Conservation (phyloP, 1,284 basidiomycete genomes). For the Ceratobasidium sp. region DNA sequence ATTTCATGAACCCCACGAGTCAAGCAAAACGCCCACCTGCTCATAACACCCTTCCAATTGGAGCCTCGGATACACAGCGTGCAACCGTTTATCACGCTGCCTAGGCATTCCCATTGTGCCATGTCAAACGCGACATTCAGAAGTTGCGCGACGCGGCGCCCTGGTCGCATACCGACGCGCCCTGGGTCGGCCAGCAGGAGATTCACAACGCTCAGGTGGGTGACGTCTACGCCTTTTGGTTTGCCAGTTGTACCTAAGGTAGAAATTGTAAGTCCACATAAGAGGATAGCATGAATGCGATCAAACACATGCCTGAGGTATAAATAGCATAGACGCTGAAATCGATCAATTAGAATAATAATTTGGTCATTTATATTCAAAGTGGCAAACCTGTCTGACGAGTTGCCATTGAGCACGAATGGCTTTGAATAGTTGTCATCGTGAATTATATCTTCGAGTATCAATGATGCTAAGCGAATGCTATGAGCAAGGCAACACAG, state of each 20-base stretch:
- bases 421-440: slow-evolving; percentile 52
- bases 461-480: slow-evolving; percentile 38
- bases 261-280: slow-evolving; percentile 8
- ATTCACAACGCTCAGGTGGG: slow-evolving; percentile 68
- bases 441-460: slow-evolving; percentile 58
- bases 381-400: slow-evolving; percentile 42
- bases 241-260: slow-evolving; percentile 65
- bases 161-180: slow-evolving; percentile 65
- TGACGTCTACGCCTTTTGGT: slow-evolving; percentile 69
- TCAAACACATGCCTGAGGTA: slow-evolving; percentile 62
- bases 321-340: slow-evolving; percentile 69
- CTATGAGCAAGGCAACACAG: slow-evolving; percentile 50
- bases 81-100: slow-evolving; percentile 65
- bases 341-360: slow-evolving; percentile 45
- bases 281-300: slow-evolving; percentile 5
- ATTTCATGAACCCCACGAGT: background rate
- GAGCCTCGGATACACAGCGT: slow-evolving; percentile 67
- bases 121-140: slow-evolving; percentile 71
- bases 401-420: background rate
- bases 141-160: slow-evolving; percentile 65
- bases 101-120: slow-evolving; percentile 71
- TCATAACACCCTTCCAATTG: slow-evolving; percentile 67
- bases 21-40: slow-evolving; percentile 18
- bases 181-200: slow-evolving; percentile 56
- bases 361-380: slow-evolving; percentile 48